Evolutionary conservation across 345 rosid genomes (phyloP), one percentile per base, ranked within the genome.

Genomic region (Erodium maritimum): DNA sequence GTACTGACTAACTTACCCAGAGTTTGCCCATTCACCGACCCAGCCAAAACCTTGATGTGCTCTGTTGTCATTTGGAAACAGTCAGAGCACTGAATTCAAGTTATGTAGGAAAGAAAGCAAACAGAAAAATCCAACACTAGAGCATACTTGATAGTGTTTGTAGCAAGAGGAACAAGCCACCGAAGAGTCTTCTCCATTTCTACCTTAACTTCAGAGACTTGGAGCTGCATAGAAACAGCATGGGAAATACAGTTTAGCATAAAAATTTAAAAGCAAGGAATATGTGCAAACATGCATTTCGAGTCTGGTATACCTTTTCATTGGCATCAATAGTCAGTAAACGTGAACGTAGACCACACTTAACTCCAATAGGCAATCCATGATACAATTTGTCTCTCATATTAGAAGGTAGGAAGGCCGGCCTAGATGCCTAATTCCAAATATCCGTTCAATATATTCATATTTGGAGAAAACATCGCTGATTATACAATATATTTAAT

Each of bases 1-100:
- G 33, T 20, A 53, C 20, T 29, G 5, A 72, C 84, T 77, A 23
- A n/a, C n/a, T n/a, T n/a, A 88, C 96, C 88, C 82, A 21, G 78
- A 74, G 59, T 77, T 93, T 33, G 95, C 99, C 99, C 99, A 93
- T 72, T 93, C 99, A 69, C 99, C 99, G 10, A 93, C 91, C 96
- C 96, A 82, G 33, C 99, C 99, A 13, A 93, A 89, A 37, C 93
- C 89, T 73, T 93, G 96, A 73, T 85, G 91, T 22, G 87, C 88
- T 73, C 99, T 93, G 79, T 29, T 29, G 9, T 11, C 37, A 29
- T 5, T 29, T 29, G 37, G 8, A 29, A 29, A n/a, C n/a, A n/a
- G n/a, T n/a, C n/a, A 6, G 9, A 29, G 37, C 37, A 29, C 37
- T 29, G 37, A 29, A 29, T 29, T 0, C 37, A 11, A 29, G 37